These are phyloP conservation scores for Voacanga thouarsii DNA, from an alignment of 257 asterid genomes.

Conservation along the genomic window DNA sequence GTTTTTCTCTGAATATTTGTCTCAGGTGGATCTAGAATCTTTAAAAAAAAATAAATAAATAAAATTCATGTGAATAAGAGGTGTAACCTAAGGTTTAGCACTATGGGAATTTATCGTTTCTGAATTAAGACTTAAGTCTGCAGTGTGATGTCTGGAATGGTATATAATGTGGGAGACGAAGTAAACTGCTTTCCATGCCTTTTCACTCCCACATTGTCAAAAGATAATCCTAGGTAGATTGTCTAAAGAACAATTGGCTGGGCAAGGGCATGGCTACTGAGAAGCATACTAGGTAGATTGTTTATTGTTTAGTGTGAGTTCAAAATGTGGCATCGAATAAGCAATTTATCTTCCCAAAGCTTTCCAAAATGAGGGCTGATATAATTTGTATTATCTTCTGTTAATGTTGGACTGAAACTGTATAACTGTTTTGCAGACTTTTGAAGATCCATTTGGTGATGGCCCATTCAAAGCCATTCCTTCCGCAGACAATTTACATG, in stretches of 20 bases:
- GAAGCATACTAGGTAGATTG: neutral
- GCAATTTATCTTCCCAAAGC: neutral
- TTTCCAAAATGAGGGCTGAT: neutral
- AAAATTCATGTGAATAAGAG: neutral
- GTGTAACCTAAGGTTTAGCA: neutral
- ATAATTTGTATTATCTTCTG: neutral
- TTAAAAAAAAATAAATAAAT: neutral
- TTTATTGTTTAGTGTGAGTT: neutral
- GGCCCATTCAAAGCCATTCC: constrained; percentile 84
- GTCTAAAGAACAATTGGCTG: neutral
- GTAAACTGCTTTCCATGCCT: neutral
- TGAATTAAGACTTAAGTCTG: neutral
- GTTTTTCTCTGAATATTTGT: neutral
- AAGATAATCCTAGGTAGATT: neutral
- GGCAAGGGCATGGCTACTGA: neutral
- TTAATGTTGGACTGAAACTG: neutral
- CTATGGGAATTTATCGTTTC: neutral
- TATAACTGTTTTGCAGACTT: constrained; percentile 50
- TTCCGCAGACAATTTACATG: constrained; percentile 35
- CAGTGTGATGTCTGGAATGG: neutral
- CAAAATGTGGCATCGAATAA: neutral
- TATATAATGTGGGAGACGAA: neutral
- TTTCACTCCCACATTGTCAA: neutral
- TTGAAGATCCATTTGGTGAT: constrained; percentile 95
- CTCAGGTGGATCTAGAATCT: neutral